phyloP scores from a whole-genome alignment of 2,329 filamentous ascomycete species.

The Aspergillus neotritici region DNA sequence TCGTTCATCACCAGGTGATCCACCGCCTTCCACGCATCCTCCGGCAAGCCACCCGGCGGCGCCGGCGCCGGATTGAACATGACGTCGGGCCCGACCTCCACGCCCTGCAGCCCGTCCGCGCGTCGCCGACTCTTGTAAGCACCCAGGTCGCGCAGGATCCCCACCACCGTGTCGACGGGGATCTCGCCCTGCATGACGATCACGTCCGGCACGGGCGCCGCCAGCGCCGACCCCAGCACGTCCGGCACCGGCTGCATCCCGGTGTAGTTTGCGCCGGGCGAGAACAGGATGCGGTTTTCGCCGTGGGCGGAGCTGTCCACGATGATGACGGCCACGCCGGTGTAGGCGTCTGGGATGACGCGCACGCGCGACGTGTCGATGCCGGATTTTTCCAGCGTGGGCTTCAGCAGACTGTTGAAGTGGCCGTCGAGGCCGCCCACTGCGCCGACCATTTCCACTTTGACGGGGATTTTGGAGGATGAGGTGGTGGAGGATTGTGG shows the following conservation, averaged over 20 bases:
- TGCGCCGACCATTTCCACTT: slow-evolving; percentile 66
- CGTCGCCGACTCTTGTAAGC: slow-evolving; percentile 42
- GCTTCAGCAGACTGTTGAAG: slow-evolving; percentile 57
- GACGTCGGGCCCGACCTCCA: slow-evolving; percentile 50
- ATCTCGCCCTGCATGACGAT: slow-evolving; percentile 77
- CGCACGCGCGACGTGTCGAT: slow-evolving; percentile 55
- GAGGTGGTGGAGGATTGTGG: slow-evolving; percentile 29
- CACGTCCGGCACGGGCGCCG: slow-evolving; percentile 50
- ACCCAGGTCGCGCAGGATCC: slow-evolving; percentile 46
- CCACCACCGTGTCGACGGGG: slow-evolving; percentile 59
- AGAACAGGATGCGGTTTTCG: slow-evolving; percentile 71
- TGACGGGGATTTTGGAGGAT: slow-evolving; percentile 24
- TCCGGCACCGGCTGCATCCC: slow-evolving; percentile 38
- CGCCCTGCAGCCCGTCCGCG: slow-evolving; percentile 28
- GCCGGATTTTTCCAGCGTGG: slow-evolving; percentile 55
- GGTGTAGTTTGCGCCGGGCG: slow-evolving; percentile 62
- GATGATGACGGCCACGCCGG: slow-evolving; percentile 68
- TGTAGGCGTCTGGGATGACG: slow-evolving; percentile 46
- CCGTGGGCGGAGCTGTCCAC: slow-evolving; percentile 64
- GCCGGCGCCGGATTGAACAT: slow-evolving; percentile 87
- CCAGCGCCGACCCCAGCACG: slow-evolving; percentile 35
- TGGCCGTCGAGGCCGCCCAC: slow-evolving; percentile 58
- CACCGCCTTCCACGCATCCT: slow-evolving; percentile 60
- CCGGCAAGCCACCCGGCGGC: slow-evolving; percentile 64
- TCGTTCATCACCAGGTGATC: slow-evolving; percentile 85